Evolutionary conservation across 192 early-diverging fungal genomes (phyloP).

Genomic region (Dimargaris xerosporica): DNA sequence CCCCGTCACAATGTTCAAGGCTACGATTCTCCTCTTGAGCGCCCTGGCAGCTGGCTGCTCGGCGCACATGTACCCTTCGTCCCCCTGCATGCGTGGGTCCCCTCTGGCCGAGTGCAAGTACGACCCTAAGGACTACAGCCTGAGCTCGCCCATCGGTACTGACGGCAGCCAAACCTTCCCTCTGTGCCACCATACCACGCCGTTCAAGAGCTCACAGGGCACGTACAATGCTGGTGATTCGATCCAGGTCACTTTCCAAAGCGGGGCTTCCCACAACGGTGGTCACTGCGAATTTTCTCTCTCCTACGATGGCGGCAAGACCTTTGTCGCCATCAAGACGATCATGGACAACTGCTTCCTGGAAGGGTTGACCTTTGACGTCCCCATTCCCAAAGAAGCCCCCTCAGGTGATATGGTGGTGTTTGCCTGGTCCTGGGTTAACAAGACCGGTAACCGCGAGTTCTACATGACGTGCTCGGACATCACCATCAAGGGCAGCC

Average conservation of each 20-base stretch:
- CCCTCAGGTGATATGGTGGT: constrained; percentile 12
- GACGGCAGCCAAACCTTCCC: background rate
- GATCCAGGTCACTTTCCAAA: constrained; percentile 11
- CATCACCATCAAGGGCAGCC: constrained; percentile 15
- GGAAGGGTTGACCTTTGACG: constrained; percentile 7
- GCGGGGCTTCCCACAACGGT: constrained; percentile 14
- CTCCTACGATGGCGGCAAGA: constrained; percentile 20
- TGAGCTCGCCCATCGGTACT: constrained; percentile 19
- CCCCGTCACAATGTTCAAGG: background rate
- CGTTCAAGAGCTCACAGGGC: constrained; percentile 8
- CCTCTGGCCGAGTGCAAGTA: background rate
- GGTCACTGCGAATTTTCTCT: constrained; percentile 29
- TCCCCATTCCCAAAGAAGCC: constrained; percentile 15
- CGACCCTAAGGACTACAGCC: background rate
- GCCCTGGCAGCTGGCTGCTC: background rate
- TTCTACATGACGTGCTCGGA: constrained; percentile 29
- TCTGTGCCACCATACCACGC: constrained; percentile 17
- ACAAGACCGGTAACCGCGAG: constrained; percentile 22
- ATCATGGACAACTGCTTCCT: constrained; percentile 1
- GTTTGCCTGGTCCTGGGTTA: constrained; percentile 25
- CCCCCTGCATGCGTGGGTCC: constrained; percentile 7
- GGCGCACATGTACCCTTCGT: background rate
- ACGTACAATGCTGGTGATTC: constrained; percentile 5
- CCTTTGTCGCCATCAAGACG: constrained; percentile 19
- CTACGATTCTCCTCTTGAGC: background rate